Base-by-base conservation (phyloP, 345 rosid genomes). In the Limnanthes douglasii region DNA sequence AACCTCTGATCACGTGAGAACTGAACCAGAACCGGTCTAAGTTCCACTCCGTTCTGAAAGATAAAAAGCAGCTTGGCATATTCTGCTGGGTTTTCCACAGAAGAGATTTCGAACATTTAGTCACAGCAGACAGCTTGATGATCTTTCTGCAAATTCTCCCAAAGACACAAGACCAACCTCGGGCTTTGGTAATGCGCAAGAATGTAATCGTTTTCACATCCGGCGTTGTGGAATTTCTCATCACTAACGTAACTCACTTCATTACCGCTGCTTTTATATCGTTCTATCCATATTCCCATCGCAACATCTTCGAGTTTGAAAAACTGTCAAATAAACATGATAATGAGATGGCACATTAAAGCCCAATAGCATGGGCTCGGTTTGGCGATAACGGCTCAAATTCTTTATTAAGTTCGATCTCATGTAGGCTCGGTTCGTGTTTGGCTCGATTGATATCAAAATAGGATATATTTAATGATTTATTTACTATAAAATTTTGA, bases 291-390 rank as follows among this genome's bases (percentile, higher is more conserved):
- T 53, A 86, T 86, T 32, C 97, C 95, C 86, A 82, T 73, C 21
- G 86, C 95, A 17, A 86, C 93, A 49, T 82, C 97, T 67, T 86
- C 97, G 12, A 86, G 67, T 37, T 82, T 86, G 54, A 86, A 86
- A 59, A 76, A 57, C 95, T 86, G 76, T 21, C 41, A 48, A 34
- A 4, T 18, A 34, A 37, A 26, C 34, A 19, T 21, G 5, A 29
- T 18, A 31, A 34, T 6, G 26, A 13, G 39, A 39, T 2, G 5
- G 6, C 28, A n/a, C 15, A 39, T 6, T 9, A 15, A 11, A n/a
- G 14, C 12, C 31, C 14, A 16, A 37, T 23, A 6, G 1, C 15
- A 15, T 44, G 29, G 8, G 3, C 12, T 29, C 5, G 6, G 15
- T 30, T 18, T 38, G 8, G 20, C 23, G 11, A 36, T 32, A 25